Percentiles rank a stretch among this genome's conserved stretches.
These are phyloP conservation scores for Phascolomyces articulosus DNA, from an alignment of 371 early-diverging fungal species.

Conservation along the genomic window DNA sequence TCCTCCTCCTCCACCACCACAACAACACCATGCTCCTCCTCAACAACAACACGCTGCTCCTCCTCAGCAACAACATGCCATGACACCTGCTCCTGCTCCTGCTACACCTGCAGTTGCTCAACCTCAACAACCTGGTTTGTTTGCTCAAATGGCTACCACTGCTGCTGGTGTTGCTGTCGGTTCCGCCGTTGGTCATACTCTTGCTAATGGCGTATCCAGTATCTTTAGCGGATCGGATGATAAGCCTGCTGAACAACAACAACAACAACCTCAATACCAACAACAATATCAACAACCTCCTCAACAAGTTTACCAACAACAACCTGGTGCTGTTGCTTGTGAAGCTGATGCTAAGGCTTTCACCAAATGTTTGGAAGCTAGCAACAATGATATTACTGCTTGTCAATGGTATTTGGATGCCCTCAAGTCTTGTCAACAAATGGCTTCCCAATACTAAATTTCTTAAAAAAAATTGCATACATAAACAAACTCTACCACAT, in stretches of 20 bases:
- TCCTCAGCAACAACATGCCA: constrained; percentile 29
- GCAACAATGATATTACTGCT: constrained; percentile 72
- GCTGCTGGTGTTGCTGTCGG: constrained; percentile 96
- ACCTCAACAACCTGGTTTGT: constrained; percentile 72
- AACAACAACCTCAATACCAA: constrained; percentile 30
- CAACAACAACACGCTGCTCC: constrained; percentile 27
- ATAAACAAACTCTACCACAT: too few species aligned
- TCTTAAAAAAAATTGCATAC: too few species aligned
- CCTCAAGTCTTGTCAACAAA: constrained; percentile 84
- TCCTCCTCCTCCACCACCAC: constrained; percentile 57
- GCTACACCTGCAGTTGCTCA: constrained; percentile 66
- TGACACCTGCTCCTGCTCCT: constrained; percentile 32
- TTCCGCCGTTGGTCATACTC: constrained; percentile 75
- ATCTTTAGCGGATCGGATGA: constrained; percentile 68
- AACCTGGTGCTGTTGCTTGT: constrained; percentile 56
- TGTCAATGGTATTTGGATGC: constrained; percentile 91
- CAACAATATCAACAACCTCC: constrained; percentile 47
- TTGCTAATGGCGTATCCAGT: constrained; percentile 74
- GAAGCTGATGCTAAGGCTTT: constrained; percentile 87
- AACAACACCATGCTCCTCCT: constrained; percentile 34
- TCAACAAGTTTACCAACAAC: constrained; percentile 33
- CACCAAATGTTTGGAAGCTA: constrained; percentile 83
- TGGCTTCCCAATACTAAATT: constrained; percentile 53
- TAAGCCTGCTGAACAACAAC: constrained; percentile 26
- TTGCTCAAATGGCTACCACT: constrained; percentile 76